These are phyloP conservation scores for Peniophora sp. DNA, from an alignment of 1,284 basidiomycete genomes.

Conservation along the genomic window DNA sequence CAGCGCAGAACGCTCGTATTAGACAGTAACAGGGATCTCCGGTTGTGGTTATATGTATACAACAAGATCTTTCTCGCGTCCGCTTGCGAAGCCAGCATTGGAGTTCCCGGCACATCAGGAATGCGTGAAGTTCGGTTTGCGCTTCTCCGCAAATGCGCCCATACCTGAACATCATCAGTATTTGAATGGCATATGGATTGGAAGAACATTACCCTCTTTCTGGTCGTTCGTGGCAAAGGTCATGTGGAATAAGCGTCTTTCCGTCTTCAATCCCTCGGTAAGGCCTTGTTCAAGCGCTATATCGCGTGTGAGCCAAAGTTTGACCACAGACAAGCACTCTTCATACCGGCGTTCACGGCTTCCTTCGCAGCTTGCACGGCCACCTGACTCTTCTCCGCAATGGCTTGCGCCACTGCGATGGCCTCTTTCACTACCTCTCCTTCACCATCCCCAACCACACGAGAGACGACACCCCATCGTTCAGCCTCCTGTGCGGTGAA, in stretches of 20 bases:
- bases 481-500: conserved; percentile 82
- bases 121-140: conserved; percentile 79
- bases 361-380: conserved; percentile 93
- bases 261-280: conserved; percentile 79
- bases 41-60: too few relatives aligned
- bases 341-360: conserved; percentile 83
- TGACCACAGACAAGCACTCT: background rate
- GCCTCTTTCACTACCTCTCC: conserved; percentile 85
- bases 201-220: conserved; percentile 73
- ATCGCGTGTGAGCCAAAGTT: background rate
- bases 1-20: too few relatives aligned
- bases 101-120: conserved; percentile 22
- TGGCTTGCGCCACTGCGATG: conserved; percentile 71
- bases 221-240: conserved; percentile 95
- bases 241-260: conserved; percentile 87
- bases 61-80: too few relatives aligned
- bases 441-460: conserved; percentile 73
- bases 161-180: conserved; percentile 52
- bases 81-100: too few relatives aligned
- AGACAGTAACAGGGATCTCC: too few relatives aligned
- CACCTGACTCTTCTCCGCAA: conserved; percentile 81
- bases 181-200: conserved; percentile 1
- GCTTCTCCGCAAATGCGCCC: conserved; percentile 96
- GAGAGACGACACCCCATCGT: conserved; percentile 77
- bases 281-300: conserved; percentile 80